These are phyloP conservation scores for Murraya koenigii DNA, from an alignment of 345 rosid genomes.

Conservation along the genomic window DNA sequence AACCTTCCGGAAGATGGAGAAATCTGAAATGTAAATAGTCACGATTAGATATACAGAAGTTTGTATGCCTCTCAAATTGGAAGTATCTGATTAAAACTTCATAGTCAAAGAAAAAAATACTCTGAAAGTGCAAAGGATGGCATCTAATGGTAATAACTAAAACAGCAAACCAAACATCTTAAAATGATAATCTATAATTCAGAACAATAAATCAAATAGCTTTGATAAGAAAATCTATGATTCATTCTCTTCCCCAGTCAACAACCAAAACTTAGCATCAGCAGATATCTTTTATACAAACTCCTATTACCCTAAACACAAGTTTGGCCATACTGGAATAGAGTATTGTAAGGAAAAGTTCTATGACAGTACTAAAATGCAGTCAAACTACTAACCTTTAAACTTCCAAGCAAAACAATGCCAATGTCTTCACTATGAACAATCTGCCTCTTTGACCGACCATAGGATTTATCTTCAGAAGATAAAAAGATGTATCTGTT, in stretches of 20 bases:
- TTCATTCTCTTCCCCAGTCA: neutral
- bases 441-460: slow-evolving; percentile 42
- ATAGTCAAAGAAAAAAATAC: neutral
- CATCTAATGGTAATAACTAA: neutral
- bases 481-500: slow-evolving; percentile 20
- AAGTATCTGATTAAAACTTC: neutral
- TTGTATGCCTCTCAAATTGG: slow-evolving; percentile 5
- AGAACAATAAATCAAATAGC: neutral
- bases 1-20: slow-evolving; percentile 67
- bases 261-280: neutral
- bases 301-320: neutral
- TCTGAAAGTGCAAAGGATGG: neutral
- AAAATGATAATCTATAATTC: neutral
- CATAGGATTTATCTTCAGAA: slow-evolving; percentile 25
- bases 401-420: slow-evolving; percentile 58
- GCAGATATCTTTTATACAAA: neutral
- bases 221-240: neutral
- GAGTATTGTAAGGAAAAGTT: neutral
- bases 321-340: slow-evolving; percentile 1
- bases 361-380: neutral
- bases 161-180: neutral
- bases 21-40: slow-evolving; percentile 36
- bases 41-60: slow-evolving; percentile 11
- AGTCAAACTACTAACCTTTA: slow-evolving; percentile 52
- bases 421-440: slow-evolving; percentile 54